phyloP scores from a whole-genome alignment of 441 rosid genomes.

The Populus tomentosa region DNA sequence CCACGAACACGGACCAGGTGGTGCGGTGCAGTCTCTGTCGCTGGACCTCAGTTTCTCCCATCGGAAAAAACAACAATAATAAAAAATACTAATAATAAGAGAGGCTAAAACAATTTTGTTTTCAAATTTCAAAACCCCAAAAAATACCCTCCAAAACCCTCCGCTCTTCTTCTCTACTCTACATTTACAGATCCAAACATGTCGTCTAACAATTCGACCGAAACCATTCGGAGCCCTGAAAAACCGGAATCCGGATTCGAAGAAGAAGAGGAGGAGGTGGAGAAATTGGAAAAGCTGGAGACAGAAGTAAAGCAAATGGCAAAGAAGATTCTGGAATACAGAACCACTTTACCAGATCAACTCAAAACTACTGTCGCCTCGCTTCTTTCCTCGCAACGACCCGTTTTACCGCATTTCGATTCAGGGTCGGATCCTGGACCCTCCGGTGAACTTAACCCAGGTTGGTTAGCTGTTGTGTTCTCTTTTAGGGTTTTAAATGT shows the following conservation, averaged over 20 bases:
- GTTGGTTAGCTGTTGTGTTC: conserved; percentile 16
- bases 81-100: background rate
- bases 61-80: background rate
- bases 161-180: background rate
- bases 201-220: conserved; percentile 28
- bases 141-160: conserved; percentile 23
- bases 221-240: conserved; percentile 13
- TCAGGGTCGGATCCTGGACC: conserved; percentile 29
- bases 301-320: conserved; percentile 50
- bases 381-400: conserved; percentile 36
- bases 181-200: conserved; percentile 23
- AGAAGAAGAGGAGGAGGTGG: conserved; percentile 32
- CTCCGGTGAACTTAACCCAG: conserved; percentile 21
- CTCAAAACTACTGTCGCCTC: conserved; percentile 38
- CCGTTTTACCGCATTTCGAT: conserved; percentile 19
- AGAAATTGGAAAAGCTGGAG: conserved; percentile 47
- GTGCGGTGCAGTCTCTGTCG: background rate
- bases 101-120: background rate
- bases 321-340: conserved; percentile 42
- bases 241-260: conserved; percentile 21
- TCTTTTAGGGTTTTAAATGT: conserved; percentile 19
- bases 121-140: conserved; percentile 31
- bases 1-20: background rate
- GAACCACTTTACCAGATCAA: conserved; percentile 50
- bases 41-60: background rate